These are phyloP conservation scores for Exophiala sp. DNA, from an alignment of 2,329 filamentous ascomycete species.

Conservation along the genomic window DNA sequence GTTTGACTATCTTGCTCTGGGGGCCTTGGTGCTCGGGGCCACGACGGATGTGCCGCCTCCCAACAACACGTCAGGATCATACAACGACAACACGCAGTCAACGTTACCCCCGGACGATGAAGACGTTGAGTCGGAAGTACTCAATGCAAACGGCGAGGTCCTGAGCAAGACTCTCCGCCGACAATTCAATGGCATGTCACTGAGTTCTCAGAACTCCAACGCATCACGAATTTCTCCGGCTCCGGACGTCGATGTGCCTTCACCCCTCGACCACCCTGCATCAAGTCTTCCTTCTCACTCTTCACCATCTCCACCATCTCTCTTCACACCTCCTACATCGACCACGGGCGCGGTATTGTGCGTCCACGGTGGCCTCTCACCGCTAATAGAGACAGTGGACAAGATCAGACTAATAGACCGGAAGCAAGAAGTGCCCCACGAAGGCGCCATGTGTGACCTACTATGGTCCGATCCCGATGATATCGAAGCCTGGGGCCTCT, in stretches of 20 bases:
- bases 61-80: conserved; percentile 43
- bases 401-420: conserved; percentile 92
- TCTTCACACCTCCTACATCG: conserved; percentile 34
- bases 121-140: conserved; percentile 86
- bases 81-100: conserved; percentile 43
- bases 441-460: conserved; percentile 97
- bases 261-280: conserved; percentile 30
- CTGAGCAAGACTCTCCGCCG: conserved; percentile 52
- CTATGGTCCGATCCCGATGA: conserved; percentile 98
- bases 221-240: conserved; percentile 28
- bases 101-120: conserved; percentile 54
- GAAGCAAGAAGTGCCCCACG: conserved; percentile 96
- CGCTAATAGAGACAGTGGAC: conserved; percentile 86
- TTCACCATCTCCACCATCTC: conserved; percentile 62
- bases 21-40: conserved; percentile 84
- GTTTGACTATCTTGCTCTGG: conserved; percentile 91
- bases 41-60: conserved; percentile 50
- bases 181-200: conserved; percentile 18
- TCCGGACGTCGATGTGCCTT: conserved; percentile 36
- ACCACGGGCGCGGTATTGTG: conserved; percentile 81
- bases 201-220: conserved; percentile 18
- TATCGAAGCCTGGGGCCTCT: conserved; percentile 93
- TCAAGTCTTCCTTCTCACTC: conserved; percentile 59
- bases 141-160: conserved; percentile 74
- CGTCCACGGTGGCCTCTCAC: conserved; percentile 88